Evolutionary conservation across 2,329 filamentous ascomycete genomes (phyloP).

Genomic region (Colletotrichum liriopes): DNA sequence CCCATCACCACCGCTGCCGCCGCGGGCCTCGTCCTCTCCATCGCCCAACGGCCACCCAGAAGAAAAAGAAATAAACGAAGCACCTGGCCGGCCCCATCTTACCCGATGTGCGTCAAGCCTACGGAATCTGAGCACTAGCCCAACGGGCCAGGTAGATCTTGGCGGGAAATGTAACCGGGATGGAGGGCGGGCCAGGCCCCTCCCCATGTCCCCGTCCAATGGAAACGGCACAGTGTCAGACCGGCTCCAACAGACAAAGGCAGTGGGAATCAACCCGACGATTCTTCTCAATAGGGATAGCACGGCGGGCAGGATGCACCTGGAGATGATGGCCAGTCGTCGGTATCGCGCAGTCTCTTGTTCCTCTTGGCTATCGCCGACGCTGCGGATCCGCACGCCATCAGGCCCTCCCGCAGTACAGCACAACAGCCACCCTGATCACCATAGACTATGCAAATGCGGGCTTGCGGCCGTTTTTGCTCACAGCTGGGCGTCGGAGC

Average conservation of each 20-base stretch:
- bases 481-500: conserved; percentile 26
- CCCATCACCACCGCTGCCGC: too few relatives aligned
- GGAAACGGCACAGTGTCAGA: neutral
- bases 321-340: conserved; percentile 6
- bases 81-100: neutral
- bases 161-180: neutral
- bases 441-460: neutral
- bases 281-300: neutral
- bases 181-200: neutral
- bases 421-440: neutral
- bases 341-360: neutral
- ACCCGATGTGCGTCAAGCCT: neutral
- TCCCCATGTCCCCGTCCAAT: neutral
- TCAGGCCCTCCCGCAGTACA: neutral
- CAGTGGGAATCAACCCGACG: neutral
- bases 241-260: neutral
- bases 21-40: too few relatives aligned
- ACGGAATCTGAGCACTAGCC: neutral
- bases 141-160: neutral
- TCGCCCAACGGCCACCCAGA: neutral
- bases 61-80: too few relatives aligned
- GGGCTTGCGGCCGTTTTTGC: neutral
- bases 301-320: neutral
- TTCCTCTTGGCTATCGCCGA: neutral
- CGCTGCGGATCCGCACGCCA: neutral